These are phyloP conservation scores for Diaporthe ilicicola DNA, from an alignment of 2,329 filamentous ascomycete genomes.

Conservation along the genomic window DNA sequence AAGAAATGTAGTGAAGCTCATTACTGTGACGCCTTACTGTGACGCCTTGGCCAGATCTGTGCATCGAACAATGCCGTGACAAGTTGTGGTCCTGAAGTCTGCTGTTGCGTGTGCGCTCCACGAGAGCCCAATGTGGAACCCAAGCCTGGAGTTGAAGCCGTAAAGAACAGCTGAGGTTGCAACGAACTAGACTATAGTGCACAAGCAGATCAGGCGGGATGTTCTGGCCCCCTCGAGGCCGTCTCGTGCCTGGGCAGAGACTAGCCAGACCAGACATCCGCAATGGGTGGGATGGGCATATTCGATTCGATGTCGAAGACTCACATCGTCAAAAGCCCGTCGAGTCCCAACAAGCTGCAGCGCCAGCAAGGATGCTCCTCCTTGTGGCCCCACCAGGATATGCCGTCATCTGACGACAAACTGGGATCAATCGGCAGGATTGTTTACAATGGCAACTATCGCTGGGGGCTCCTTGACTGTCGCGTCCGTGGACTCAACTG, in stretches of 20 bases:
- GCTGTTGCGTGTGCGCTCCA: conserved; percentile 1
- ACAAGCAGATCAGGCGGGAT: not conserved
- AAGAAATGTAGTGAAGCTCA: not conserved
- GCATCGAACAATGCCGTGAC: not conserved
- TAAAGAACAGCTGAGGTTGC: not conserved
- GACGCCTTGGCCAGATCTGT: not conserved
- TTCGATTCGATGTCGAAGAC: conserved; percentile 11
- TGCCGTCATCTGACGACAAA: conserved; percentile 17
- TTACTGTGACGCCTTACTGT: too few relatives aligned
- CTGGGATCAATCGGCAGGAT: not conserved
- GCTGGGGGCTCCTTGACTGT: conserved; percentile 18
- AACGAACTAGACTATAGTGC: not conserved
- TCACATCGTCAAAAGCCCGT: not conserved
- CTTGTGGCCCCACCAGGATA: not conserved
- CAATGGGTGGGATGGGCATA: not conserved
- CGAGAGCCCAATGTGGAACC: conserved; percentile 17
- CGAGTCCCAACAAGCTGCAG: conserved; percentile 13
- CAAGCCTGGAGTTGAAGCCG: not conserved
- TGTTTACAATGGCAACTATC: conserved; percentile 4
- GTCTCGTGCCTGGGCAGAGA: not conserved
- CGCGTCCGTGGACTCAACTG: not conserved
- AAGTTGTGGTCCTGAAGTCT: not conserved
- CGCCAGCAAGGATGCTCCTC: conserved; percentile 18
- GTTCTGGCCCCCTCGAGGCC: not conserved
- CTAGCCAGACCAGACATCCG: not conserved